phyloP scores from a whole-genome alignment of 257 asterid species.

The Solanum phureja region DNA sequence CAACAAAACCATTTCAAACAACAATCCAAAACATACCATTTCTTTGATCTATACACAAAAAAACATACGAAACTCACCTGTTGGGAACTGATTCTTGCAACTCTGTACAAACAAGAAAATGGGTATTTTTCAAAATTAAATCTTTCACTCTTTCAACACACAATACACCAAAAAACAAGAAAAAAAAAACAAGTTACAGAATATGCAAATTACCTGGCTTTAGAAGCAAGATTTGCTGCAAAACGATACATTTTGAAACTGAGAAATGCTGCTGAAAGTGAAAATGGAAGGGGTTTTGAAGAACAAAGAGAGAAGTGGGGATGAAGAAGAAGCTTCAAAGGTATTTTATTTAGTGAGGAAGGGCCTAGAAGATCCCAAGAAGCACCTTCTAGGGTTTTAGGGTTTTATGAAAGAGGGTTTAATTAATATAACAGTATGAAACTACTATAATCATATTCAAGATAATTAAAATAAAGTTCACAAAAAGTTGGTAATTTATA shows the following conservation, averaged over 20 bases:
- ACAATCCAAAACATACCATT: not conserved
- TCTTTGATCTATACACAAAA: not conserved
- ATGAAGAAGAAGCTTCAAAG: not conserved
- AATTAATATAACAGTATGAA: no score
- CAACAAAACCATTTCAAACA: not conserved
- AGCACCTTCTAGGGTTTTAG: slow-evolving; percentile 39
- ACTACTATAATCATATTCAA: not conserved
- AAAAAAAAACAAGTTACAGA: not conserved
- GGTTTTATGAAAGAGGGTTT: slow-evolving; percentile 21
- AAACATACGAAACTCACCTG: slow-evolving; percentile 2
- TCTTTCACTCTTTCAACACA: not conserved
- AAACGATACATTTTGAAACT: slow-evolving; percentile 50
- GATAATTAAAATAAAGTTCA: not conserved
- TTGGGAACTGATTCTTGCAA: slow-evolving; percentile 25
- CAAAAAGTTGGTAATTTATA: not conserved
- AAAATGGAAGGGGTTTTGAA: not conserved
- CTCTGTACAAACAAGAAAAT: slow-evolving; percentile 11
- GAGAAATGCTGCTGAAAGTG: not conserved
- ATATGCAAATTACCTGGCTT: slow-evolving; percentile 30
- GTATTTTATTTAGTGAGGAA: slow-evolving; percentile 30
- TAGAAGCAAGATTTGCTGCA: slow-evolving; percentile 78
- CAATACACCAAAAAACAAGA: not conserved
- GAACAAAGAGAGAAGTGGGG: not conserved
- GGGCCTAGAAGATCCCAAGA: slow-evolving; percentile 44
- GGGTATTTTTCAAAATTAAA: not conserved